Evolutionary conservation across 495 filamentous ascomycete species (phyloP).

Genomic region (Aspergillus hancockii): DNA sequence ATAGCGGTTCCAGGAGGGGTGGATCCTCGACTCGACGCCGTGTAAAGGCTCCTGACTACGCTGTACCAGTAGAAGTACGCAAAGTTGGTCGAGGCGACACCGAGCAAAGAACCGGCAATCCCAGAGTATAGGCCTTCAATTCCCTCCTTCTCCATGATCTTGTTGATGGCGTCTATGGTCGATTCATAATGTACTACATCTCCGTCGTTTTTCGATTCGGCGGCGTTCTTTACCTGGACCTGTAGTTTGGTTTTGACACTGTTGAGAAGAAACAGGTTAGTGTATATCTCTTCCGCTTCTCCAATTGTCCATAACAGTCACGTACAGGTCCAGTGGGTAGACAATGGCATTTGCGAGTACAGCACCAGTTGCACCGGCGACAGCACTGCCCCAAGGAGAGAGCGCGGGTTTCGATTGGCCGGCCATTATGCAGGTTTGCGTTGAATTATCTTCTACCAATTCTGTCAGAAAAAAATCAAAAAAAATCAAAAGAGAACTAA

Average conservation of each 20-base stretch:
- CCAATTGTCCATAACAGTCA: slow-evolving; percentile 8
- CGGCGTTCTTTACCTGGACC: slow-evolving; percentile 78
- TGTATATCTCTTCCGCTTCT: not conserved
- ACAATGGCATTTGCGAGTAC: slow-evolving; percentile 94
- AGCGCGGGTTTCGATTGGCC: slow-evolving; percentile 80
- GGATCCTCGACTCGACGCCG: slow-evolving; percentile 62
- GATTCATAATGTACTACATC: slow-evolving; percentile 74
- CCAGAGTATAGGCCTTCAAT: slow-evolving; percentile 83
- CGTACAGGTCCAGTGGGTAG: slow-evolving; percentile 96
- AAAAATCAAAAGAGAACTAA: not conserved
- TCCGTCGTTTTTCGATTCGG: slow-evolving; percentile 29
- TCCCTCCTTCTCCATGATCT: slow-evolving; percentile 84
- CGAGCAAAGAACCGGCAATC: slow-evolving; percentile 80
- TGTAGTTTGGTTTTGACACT: slow-evolving; percentile 97
- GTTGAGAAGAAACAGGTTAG: slow-evolving; percentile 10
- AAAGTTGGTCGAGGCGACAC: slow-evolving; percentile 97
- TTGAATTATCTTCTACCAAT: not conserved
- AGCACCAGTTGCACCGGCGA: slow-evolving; percentile 91
- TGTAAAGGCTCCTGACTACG: slow-evolving; percentile 78
- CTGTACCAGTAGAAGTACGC: slow-evolving; percentile 99
- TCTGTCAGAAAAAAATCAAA: no score
- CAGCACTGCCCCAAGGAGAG: slow-evolving; percentile 90
- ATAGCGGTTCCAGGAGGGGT: slow-evolving; percentile 75
- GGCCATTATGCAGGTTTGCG: slow-evolving; percentile 58
- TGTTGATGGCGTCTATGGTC: slow-evolving; percentile 82